A percentile compares a stretch with the other conserved stretches of the same genome.
These are phyloP conservation scores for Pinus albicaulis DNA, from an alignment of 75 land plant species.

Conservation along the genomic window DNA sequence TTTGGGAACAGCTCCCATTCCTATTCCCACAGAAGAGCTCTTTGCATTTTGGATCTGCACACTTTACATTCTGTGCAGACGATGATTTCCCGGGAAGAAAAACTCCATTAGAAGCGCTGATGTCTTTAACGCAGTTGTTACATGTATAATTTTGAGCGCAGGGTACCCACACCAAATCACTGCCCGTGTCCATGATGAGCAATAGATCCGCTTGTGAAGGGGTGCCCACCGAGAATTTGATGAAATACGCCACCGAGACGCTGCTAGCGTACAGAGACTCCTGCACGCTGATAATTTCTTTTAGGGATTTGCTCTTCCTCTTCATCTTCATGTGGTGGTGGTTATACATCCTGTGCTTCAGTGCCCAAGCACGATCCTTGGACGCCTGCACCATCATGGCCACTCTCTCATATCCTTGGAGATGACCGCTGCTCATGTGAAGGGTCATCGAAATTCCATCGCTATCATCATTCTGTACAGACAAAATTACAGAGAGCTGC, in stretches of 20 bases:
- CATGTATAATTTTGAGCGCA: slow-evolving; percentile 23
- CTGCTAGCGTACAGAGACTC: slow-evolving; percentile 38
- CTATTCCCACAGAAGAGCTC: not conserved
- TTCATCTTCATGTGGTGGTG: not conserved
- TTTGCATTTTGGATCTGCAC: slow-evolving; percentile 45
- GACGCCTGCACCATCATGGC: not conserved
- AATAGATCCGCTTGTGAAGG: slow-evolving; percentile 39
- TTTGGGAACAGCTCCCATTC: slow-evolving; percentile 8
- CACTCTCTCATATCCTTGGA: not conserved
- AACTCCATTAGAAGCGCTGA: not conserved
- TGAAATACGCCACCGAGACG: slow-evolving; percentile 47
- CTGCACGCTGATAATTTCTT: not conserved
- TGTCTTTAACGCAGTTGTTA: slow-evolving; percentile 4
- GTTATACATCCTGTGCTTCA: not conserved
- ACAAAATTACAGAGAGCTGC: no score
- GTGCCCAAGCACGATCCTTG: not conserved
- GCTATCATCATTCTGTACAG: no score
- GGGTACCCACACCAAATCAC: slow-evolving; percentile 51
- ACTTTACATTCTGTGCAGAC: slow-evolving; percentile 37
- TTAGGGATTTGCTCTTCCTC: no score
- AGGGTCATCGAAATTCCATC: no score
- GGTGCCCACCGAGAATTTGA: slow-evolving; percentile 43
- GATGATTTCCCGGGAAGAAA: slow-evolving; percentile 54
- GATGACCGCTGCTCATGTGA: not conserved
- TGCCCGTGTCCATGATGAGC: slow-evolving; percentile 55